Conservation (phyloP, 768 basidiomycete genomes). For the Auricularia auricula-judae region DNA sequence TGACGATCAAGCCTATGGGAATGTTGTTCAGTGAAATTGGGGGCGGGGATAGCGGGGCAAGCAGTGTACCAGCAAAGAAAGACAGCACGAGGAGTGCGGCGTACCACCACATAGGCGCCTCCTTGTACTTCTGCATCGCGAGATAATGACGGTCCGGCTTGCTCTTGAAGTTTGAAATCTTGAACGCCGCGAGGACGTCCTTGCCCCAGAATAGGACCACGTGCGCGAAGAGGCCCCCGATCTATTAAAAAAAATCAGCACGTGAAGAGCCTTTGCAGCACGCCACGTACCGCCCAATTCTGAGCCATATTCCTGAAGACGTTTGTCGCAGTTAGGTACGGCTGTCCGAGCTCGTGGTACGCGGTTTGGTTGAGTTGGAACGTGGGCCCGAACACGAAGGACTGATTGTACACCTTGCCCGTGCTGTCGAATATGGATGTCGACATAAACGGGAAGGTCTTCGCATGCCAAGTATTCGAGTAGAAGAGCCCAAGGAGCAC, state of each 20-base stretch:
- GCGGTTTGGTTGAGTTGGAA: slow-evolving; percentile 46
- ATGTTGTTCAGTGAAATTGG: not conserved
- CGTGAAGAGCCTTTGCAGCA: slow-evolving; percentile 33
- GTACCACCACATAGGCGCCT: slow-evolving; percentile 57
- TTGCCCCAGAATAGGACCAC: slow-evolving; percentile 47
- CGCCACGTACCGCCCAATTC: slow-evolving; percentile 8
- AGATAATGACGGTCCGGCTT: not conserved
- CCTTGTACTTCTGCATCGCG: slow-evolving; percentile 50
- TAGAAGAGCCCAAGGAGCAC: slow-evolving; percentile 48
- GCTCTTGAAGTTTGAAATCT: slow-evolving; percentile 5
- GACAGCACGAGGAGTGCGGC: slow-evolving; percentile 33
- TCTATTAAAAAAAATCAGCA: slow-evolving; percentile 20
- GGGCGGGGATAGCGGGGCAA: not conserved
- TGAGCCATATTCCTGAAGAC: slow-evolving; percentile 2
- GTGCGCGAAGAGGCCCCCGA: slow-evolving; percentile 50
- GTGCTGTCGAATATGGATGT: slow-evolving; percentile 45
- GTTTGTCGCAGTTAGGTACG: slow-evolving; percentile 35
- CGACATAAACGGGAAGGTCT: slow-evolving; percentile 48
- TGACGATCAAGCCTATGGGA: slow-evolving; percentile 39
- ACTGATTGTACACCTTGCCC: slow-evolving; percentile 44
- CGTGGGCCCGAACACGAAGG: slow-evolving; percentile 38
- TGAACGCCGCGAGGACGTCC: slow-evolving; percentile 39
- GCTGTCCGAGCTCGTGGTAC: slow-evolving; percentile 37
- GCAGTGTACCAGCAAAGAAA: slow-evolving; percentile 40
- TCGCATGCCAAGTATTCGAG: slow-evolving; percentile 49